Base-by-base conservation (phyloP, 768 basidiomycete genomes). In the Jaapia argillacea region DNA sequence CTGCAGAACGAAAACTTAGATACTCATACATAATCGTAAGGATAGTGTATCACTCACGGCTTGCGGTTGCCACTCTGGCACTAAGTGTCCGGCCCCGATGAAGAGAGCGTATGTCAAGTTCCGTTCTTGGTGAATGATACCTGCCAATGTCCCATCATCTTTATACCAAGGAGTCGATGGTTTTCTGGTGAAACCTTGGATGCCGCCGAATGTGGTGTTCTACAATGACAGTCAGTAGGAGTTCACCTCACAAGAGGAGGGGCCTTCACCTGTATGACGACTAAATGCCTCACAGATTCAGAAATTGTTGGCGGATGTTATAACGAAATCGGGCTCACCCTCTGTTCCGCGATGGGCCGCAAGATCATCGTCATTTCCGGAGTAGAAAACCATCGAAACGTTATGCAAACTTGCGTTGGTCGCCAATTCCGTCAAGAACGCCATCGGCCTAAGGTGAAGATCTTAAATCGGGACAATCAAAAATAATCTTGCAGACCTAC, bases 201-300 rank as follows among this genome's bases (percentile, higher is more conserved):
- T 77, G 5, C 81, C 84, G 21, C 81, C 82, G 49, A 85, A 87
- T 0, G 85, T 85, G 20, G 81, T 84, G 52, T 87, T 87, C 79
- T 85, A 41, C 16, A 33, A 16, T 10, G 31, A 33, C 10, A 10
- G 31, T 33, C 16, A 10, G 31, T 33, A 33, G 16, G 31, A 10
- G 31, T 25, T 6, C 20, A 16, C 31, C 16, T 33, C 31, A 10
- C 10, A 16, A 10, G 31, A 21, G 31, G n/a, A 36, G 42, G 16
- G 21, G 20, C 5, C 22, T 42, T 36, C 33, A 36, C 48, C 39
- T 51, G 48, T 28, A 52, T 52, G 13, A 39, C 24, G 6, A 48
- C 45, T 49, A 24, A 14, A n/a, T 24, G 4, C 7, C 31, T 10
- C 10, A 10, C 31, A 10, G 10, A 33, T 10, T 16, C 10, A 10